Evolutionary conservation across 2,329 filamentous ascomycete genomes (phyloP).

Genomic region (Hypocreales sp.): DNA sequence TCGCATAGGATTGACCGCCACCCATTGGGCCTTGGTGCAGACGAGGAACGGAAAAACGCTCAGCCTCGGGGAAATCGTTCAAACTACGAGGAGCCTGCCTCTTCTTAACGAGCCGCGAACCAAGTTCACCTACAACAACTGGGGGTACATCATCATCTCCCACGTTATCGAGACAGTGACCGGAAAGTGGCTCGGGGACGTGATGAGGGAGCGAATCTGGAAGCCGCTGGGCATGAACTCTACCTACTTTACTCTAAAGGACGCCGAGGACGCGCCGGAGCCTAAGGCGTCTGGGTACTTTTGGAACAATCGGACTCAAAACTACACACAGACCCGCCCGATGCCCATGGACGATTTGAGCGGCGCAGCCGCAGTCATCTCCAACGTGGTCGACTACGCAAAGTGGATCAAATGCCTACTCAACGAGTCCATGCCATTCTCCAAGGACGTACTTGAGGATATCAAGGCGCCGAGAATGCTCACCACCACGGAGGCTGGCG

Average conservation of each 20-base stretch:
- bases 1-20: conserved; percentile 30
- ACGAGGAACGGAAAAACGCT: conserved; percentile 13
- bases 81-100: conserved; percentile 27
- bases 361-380: conserved; percentile 26
- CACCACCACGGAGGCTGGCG: background rate
- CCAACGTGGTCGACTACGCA: conserved; percentile 31
- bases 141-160: conserved; percentile 28
- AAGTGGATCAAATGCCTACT: conserved; percentile 35
- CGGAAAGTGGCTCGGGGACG: conserved; percentile 18
- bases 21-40: conserved; percentile 14
- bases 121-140: conserved; percentile 31
- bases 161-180: conserved; percentile 27
- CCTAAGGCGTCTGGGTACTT: conserved; percentile 26
- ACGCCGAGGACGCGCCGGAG: conserved; percentile 9
- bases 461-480: conserved; percentile 17
- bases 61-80: conserved; percentile 18
- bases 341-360: conserved; percentile 13
- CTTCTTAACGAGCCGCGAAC: conserved; percentile 25
- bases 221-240: conserved; percentile 28
- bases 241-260: conserved; percentile 17
- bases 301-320: conserved; percentile 14
- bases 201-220: conserved; percentile 26
- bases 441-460: conserved; percentile 10
- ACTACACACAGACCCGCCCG: conserved; percentile 11
- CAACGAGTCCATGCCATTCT: conserved; percentile 10